A percentile compares a stretch with the other conserved stretches of the same genome.
Conservation (phyloP, 2,329 filamentous ascomycete genomes). For the Diaporthe citrichinensis region DNA sequence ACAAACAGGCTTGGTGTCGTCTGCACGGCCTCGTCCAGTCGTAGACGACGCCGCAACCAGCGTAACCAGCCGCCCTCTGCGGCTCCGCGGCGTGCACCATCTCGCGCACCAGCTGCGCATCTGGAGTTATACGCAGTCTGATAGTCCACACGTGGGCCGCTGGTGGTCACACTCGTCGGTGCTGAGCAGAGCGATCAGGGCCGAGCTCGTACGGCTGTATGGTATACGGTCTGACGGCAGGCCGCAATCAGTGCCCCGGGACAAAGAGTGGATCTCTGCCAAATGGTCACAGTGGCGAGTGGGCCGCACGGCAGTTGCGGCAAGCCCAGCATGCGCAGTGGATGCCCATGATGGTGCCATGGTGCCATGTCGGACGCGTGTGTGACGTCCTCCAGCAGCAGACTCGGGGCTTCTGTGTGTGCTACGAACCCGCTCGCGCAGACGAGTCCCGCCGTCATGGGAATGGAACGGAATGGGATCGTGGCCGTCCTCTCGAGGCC, state of each 20-base stretch:
- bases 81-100: conserved; percentile 15
- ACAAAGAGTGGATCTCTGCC: conserved; percentile 12
- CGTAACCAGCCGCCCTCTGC: not conserved
- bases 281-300: conserved; percentile 17
- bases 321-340: conserved; percentile 22
- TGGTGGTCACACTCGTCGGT: not conserved
- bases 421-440: not conserved
- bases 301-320: conserved; percentile 37
- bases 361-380: conserved; percentile 12
- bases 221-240: not conserved
- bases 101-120: not conserved
- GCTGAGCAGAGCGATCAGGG: conserved; percentile 1
- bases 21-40: not conserved
- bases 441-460: conserved; percentile 12
- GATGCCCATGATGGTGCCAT: conserved; percentile 25
- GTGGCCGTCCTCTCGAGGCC: not conserved
- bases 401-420: conserved; percentile 14
- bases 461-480: not conserved
- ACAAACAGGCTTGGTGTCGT: not conserved
- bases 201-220: conserved; percentile 12
- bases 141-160: not conserved
- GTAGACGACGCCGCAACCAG: not conserved
- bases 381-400: conserved; percentile 16
- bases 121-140: not conserved
- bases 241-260: conserved; percentile 5